Base-by-base conservation (phyloP, 1,284 basidiomycete species). In the Marasmius tenuissimus region DNA sequence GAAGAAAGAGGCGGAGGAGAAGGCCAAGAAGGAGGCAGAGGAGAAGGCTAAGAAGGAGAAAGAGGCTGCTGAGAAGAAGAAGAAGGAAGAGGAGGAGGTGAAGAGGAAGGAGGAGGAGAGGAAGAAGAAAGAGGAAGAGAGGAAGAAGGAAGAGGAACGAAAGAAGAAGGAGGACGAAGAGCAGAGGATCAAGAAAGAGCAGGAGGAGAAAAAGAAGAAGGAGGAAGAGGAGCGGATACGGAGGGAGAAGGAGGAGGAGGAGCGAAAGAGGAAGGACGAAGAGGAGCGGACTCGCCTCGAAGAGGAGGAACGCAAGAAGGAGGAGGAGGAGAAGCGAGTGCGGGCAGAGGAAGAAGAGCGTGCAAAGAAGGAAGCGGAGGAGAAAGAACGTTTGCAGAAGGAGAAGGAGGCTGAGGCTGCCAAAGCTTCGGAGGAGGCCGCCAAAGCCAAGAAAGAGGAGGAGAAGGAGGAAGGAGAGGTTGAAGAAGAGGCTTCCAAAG, bases 101-200 rank as follows among this genome's bases (percentile, higher is more conserved):
- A 70, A 81, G 59, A 78, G 75, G 38, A 78, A 81, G 69, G 83
- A 83, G 67, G 76, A 77, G 61, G 73, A 80, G 68, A 72, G 76
- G 63, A 75, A 77, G 60, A 70, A 73, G 65, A 73, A 78, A 63
- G 76, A 68, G 69, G 61, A 77, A 62, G 79, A 79, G 50, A 71
- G 74, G 65, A 75, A 77, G 66, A 72, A 75, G 61, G 73, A 73
- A 68, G 69, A 70, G 69, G 64, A 67, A 63, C 65, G 65, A 42
- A 35, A 64, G 61, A 67, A 63, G 66, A 71, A 73, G 63, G 71
- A 75, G 66, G 76, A 78, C 60, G 76, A 76, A 58, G 77, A 80
- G 67, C 75, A 71, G 62, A 72, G 71, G 70, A 71, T 70, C 57
- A 70, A 70, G 59, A 69, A 71, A 39, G 72, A 75, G 55, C 73